Evolutionary conservation across 495 filamentous ascomycete genomes (phyloP), one percentile per base, ranked within the genome.

Genomic region (Daldinia caldariorum): DNA sequence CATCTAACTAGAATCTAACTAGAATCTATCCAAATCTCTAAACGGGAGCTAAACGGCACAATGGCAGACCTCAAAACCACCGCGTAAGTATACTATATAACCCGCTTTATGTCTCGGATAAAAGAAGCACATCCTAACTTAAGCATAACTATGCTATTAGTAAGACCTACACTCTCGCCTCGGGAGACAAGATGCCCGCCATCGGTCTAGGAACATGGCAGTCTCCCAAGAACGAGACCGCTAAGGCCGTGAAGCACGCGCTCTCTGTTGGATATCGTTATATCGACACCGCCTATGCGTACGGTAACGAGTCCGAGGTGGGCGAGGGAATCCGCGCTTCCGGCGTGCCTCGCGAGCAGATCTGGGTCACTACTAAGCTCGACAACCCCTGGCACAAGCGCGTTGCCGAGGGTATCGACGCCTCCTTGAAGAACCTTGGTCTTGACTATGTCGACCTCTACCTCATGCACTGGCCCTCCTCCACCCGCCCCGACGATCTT

Each of bases 321-420:
- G 93, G 91, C 64, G 81, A 90, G 69, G 93, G 91, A 49, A 93
- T 96, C 75, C 83, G 83, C 65, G 90, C 92, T 68, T 92, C 90
- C 9, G 92, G 92, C 47, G 88, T 97, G 1, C 90, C 92, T 32
- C 89, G 93, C 41, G 85, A 89, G 35, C 83, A 96, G 78, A 90
- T 97, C 78, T 97, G 89, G 87, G 81, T 96, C 77, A 94, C 93
- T 47, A 95, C 92, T 69, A 97, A 96, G 85, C 86, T 95, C 57
- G 88, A 92, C 81, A 94, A 94, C 84, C 81, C 89, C 56, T 92
- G 88, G 86, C 93, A 97, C 82, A 85, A 90, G 75, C 81, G 79
- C 8, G 81, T 81, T 7, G 77, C 88, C 45, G 87, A 92, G 76
- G 92, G 89, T 43, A 87, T 96, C 69, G 84, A 87, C 35, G 82